phyloP scores from a whole-genome alignment of 352 stramenopile genomes.

The Globisporangium acanthophoron region DNA sequence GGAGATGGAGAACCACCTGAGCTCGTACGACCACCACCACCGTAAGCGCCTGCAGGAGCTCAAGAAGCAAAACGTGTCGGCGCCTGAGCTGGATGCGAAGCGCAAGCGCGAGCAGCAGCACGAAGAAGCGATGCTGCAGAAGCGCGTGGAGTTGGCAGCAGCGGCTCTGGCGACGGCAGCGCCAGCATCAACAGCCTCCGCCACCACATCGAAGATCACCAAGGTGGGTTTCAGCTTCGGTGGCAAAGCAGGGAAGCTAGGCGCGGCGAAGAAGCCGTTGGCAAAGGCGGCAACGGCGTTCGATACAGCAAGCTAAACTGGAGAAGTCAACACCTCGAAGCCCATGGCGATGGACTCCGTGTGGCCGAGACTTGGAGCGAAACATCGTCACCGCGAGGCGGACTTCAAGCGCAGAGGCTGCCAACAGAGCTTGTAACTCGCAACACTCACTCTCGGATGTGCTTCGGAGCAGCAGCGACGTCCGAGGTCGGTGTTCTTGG shows the following conservation, averaged over 20 bases:
- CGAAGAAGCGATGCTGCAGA: conserved; percentile 29
- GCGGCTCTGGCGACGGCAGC: conserved; percentile 3
- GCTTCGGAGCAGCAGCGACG: too few species aligned
- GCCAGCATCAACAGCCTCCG: neutral
- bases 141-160: conserved; percentile 23
- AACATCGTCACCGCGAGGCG: too few species aligned
- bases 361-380: too few species aligned
- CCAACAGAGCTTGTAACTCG: too few species aligned
- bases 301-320: neutral
- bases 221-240: conserved; percentile 33
- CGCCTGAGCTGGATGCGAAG: conserved; percentile 22
- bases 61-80: conserved; percentile 16
- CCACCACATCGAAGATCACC: neutral
- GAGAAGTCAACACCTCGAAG: neutral
- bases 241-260: conserved; percentile 15
- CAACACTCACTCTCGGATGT: too few species aligned
- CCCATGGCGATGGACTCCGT: too few species aligned
- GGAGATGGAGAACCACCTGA: conserved; percentile 71
- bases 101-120: conserved; percentile 30
- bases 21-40: conserved; percentile 74
- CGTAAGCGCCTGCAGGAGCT: conserved; percentile 41
- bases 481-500: too few species aligned
- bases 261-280: conserved; percentile 4
- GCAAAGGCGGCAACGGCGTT: conserved; percentile 6
- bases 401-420: too few species aligned